phyloP scores from a whole-genome alignment of 257 asterid genomes.

The Ilex asprella region DNA sequence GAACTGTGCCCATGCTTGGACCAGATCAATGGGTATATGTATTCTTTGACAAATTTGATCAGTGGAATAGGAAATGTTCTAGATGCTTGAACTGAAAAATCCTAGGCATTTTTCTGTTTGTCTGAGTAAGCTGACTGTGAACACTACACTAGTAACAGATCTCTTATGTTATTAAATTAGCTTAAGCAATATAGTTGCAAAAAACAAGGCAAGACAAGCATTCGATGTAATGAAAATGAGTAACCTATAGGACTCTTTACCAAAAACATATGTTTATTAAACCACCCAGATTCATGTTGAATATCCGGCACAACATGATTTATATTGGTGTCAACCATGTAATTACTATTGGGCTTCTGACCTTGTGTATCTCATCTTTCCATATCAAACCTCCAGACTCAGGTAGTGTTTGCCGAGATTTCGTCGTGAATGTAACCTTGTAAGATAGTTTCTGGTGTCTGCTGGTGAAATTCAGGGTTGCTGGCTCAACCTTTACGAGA shows the following conservation, averaged over 20 bases:
- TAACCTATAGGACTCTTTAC: background rate
- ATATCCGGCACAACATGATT: slow-evolving; percentile 7
- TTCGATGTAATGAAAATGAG: slow-evolving; percentile 1
- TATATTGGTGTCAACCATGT: slow-evolving; percentile 72
- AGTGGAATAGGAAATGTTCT: too few species aligned
- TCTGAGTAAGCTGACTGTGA: too few species aligned
- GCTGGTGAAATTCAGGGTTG: slow-evolving; percentile 37
- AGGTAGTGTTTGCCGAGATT: slow-evolving; percentile 35
- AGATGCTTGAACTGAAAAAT: too few species aligned
- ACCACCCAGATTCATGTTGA: slow-evolving; percentile 11
- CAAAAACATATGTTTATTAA: slow-evolving; percentile 30
- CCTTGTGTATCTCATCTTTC: slow-evolving; percentile 62
- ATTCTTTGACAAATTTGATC: too few species aligned
- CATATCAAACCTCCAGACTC: slow-evolving; percentile 68
- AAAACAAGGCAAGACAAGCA: slow-evolving; percentile 10
- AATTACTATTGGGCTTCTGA: slow-evolving; percentile 74
- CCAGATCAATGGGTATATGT: too few species aligned
- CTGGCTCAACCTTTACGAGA: slow-evolving; percentile 57
- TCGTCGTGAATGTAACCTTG: slow-evolving; percentile 41
- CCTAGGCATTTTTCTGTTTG: too few species aligned
- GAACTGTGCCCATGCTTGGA: too few species aligned
- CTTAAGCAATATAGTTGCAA: slow-evolving; percentile 7
- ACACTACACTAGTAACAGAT: too few species aligned
- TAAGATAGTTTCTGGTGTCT: slow-evolving; percentile 44
- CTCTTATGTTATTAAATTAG: too few species aligned